A percentile compares a stretch with the other conserved stretches of the same genome.
Evolutionary conservation across 2,329 filamentous ascomycete species (phyloP).

Genomic region (Colletotrichum camelliae): DNA sequence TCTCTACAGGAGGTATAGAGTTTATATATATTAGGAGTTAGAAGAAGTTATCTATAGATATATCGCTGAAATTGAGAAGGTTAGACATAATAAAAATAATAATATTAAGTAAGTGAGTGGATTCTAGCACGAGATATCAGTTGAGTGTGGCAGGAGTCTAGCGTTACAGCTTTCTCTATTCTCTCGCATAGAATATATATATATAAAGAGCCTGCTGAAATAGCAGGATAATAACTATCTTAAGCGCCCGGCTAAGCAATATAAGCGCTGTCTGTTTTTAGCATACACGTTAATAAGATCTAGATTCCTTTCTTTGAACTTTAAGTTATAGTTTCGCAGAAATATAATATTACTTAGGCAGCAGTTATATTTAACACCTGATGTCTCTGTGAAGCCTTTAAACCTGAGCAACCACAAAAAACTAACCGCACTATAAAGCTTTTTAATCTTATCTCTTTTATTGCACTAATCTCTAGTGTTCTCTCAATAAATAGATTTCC

Average conservation of each 20-base stretch:
- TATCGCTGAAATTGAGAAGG: neutral
- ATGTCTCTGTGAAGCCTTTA: no score
- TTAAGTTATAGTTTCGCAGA: neutral
- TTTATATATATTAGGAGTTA: neutral
- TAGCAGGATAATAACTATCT: neutral
- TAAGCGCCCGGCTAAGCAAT: neutral
- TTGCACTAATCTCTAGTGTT: neutral
- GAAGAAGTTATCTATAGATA: neutral
- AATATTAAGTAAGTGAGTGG: no score
- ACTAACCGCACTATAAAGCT: no score
- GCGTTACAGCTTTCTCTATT: no score
- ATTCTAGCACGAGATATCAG: no score
- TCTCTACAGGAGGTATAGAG: neutral
- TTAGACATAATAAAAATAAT: neutral
- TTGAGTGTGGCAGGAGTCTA: no score
- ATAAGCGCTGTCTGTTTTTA: neutral
- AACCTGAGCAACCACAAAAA: no score
- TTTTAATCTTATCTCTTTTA: no score
- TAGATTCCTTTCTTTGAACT: neutral
- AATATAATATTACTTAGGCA: neutral
- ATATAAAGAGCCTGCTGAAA: no score
- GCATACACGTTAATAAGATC: neutral
- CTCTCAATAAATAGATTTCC: neutral
- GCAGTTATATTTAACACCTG: no score
- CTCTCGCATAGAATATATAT: no score